phyloP scores from a whole-genome alignment of 495 filamentous ascomycete genomes.

The Xylaria telfairii region DNA sequence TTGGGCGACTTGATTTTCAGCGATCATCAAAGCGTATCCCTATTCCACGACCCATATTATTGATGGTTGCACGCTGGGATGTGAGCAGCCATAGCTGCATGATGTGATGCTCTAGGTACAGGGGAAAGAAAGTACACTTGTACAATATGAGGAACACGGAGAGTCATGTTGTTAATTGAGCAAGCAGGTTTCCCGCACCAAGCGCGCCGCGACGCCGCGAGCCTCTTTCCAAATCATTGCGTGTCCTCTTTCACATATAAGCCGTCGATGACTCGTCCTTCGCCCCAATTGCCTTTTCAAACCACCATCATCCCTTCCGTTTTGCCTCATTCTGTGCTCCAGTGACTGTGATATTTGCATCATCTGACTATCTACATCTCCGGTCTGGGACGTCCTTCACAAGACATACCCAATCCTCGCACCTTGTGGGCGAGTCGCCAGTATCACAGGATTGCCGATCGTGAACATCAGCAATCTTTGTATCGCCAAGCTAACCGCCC shows the following conservation, averaged over 20 bases:
- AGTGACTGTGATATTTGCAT: neutral
- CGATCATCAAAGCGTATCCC: constrained; percentile 6
- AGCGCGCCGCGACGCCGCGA: neutral
- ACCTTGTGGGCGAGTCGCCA: neutral
- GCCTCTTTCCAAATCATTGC: neutral
- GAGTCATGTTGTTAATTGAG: neutral
- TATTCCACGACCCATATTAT: constrained; percentile 3
- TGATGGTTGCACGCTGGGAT: constrained; percentile 19
- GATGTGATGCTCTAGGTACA: constrained; percentile 3
- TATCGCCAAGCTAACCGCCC: neutral
- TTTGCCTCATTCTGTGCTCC: constrained; percentile 7
- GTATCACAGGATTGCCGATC: constrained; percentile 21
- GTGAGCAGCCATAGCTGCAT: constrained; percentile 17
- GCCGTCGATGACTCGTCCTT: neutral
- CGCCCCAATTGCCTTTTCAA: constrained; percentile 1
- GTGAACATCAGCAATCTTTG: neutral
- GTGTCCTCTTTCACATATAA: constrained; percentile 19
- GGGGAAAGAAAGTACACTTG: neutral
- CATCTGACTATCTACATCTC: neutral
- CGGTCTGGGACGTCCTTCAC: neutral
- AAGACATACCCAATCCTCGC: neutral
- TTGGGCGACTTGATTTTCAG: neutral
- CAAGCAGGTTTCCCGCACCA: constrained; percentile 16
- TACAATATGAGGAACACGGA: neutral
- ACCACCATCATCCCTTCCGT: neutral